phyloP scores from a whole-genome alignment of 2,329 filamentous ascomycete species.

The Fusarium abutilonis region DNA sequence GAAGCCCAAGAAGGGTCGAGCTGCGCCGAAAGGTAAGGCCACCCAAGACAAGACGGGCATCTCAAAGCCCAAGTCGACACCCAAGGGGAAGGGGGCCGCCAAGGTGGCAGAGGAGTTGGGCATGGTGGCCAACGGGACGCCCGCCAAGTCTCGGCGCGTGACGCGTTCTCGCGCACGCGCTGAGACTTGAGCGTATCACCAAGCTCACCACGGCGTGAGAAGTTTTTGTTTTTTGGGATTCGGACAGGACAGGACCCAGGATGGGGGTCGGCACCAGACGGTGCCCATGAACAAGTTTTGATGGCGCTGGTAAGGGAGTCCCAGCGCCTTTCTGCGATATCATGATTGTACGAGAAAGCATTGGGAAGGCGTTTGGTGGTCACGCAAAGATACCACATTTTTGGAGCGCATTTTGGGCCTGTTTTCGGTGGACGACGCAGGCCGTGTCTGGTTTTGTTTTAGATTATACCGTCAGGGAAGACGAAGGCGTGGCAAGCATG shows the following conservation, averaged over 20 bases:
- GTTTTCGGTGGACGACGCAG: slow-evolving; percentile 29
- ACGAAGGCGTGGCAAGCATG: slow-evolving; percentile 20
- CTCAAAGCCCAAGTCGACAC: slow-evolving; percentile 43
- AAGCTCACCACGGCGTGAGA: neutral
- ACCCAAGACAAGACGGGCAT: slow-evolving; percentile 45
- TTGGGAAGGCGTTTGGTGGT: slow-evolving; percentile 37
- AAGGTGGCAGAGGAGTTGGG: slow-evolving; percentile 48
- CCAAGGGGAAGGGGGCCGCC: slow-evolving; percentile 43
- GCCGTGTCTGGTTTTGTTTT: slow-evolving; percentile 8
- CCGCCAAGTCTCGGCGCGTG: slow-evolving; percentile 47
- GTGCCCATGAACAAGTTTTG: slow-evolving; percentile 20
- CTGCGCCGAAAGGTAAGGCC: slow-evolving; percentile 37
- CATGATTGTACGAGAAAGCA: slow-evolving; percentile 28
- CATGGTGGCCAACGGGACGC: slow-evolving; percentile 50
- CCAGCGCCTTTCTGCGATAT: slow-evolving; percentile 19
- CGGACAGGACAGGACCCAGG: neutral
- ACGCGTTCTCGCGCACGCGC: slow-evolving; percentile 47
- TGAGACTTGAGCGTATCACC: slow-evolving; percentile 30
- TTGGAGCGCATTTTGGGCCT: slow-evolving; percentile 9
- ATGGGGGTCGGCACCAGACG: neutral
- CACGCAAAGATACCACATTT: slow-evolving; percentile 36
- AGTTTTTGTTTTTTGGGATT: slow-evolving; percentile 19
- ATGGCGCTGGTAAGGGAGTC: slow-evolving; percentile 21
- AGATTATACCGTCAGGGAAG: too few species aligned
- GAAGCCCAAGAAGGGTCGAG: slow-evolving; percentile 41